Percentiles rank a stretch among this genome's conserved stretches.
Evolutionary conservation across 2,329 filamentous ascomycete species (phyloP).

Genomic region (Blastomyces gilchristii): DNA sequence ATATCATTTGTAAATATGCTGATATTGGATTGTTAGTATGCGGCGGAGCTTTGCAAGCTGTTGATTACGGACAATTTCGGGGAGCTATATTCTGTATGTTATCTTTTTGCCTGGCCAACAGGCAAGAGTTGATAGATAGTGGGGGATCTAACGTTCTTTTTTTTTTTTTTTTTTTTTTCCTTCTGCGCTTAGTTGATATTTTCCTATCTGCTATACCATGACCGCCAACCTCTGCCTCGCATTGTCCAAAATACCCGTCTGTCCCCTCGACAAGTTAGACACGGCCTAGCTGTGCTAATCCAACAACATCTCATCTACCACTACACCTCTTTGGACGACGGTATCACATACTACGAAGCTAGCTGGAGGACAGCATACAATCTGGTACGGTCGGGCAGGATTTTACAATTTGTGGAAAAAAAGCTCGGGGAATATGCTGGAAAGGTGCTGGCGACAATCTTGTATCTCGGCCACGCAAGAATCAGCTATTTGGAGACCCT

Average conservation of each 20-base stretch:
- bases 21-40: conserved; percentile 41
- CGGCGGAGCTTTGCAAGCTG: conserved; percentile 80
- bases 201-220: conserved; percentile 63
- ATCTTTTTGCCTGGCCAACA: conserved; percentile 1
- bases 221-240: conserved; percentile 61
- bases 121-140: conserved; percentile 1
- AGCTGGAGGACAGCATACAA: conserved; percentile 72
- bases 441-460: conserved; percentile 62
- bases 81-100: conserved; percentile 75
- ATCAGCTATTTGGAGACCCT: conserved; percentile 37
- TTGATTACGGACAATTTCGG: conserved; percentile 84
- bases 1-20: conserved; percentile 18
- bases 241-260: conserved; percentile 64
- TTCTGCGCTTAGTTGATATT: conserved; percentile 65
- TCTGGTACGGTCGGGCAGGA: conserved; percentile 69
- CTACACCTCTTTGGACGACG: conserved; percentile 52
- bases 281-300: conserved; percentile 72
- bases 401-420: conserved; percentile 62
- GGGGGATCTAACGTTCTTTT: conserved; percentile 3
- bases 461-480: conserved; percentile 66
- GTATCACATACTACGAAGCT: conserved; percentile 68
- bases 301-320: conserved; percentile 82
- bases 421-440: conserved; percentile 66
- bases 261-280: conserved; percentile 62
- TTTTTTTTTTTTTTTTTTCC: background rate